Base-by-base conservation (phyloP, 1,284 basidiomycete genomes). In the Porodaedalea pini region DNA sequence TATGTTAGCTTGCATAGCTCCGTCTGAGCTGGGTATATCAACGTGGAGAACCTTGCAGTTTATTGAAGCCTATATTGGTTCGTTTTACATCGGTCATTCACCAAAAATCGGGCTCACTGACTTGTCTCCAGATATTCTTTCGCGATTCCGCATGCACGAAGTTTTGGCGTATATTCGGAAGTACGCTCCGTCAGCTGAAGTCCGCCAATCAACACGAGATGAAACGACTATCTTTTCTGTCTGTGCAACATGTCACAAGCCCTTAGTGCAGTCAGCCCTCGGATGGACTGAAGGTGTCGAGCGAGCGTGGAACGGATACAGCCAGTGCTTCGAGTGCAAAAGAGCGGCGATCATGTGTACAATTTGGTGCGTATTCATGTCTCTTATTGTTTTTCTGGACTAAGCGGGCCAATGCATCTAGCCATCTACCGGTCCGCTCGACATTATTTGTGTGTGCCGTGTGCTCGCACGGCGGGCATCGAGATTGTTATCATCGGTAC, bases 391-490 rank as follows among this genome's bases (percentile, higher is more conserved):
- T 37, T 41, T 60, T 54, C 31, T 27, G 7, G 23, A 50, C 29
- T 31, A 21, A n/a, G 32, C 21, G 2, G n/a, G 40, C 51, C 36
- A 13, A 39, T 37, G 36, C n/a, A 52, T 49, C 3, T 57, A 90
- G 88, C 66, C 88, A 82, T 54, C 77, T 91, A 25, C 89, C 89
- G 2, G 86, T 90, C 17, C 79, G 79, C 32, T 73, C 79, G 0
- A 71, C 89, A 2, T 70, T 88, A 3, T 85, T 90, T 64, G 82
- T 84, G 52, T 91, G 89, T 67, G 76, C 85, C 1, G 71, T 87
- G 4, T 91, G 89, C 66, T 73, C 79, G 48, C 88, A 91, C 61
- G 89, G 88, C 0, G 89, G 88, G 0, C 88, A 91, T 64, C 83
- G 86, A 62, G 75, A 78, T 21, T 91, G 88, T 68, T 90, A 88